These are phyloP conservation scores for Collybiopsis confluens DNA, from an alignment of 768 basidiomycete species.

Conservation along the genomic window DNA sequence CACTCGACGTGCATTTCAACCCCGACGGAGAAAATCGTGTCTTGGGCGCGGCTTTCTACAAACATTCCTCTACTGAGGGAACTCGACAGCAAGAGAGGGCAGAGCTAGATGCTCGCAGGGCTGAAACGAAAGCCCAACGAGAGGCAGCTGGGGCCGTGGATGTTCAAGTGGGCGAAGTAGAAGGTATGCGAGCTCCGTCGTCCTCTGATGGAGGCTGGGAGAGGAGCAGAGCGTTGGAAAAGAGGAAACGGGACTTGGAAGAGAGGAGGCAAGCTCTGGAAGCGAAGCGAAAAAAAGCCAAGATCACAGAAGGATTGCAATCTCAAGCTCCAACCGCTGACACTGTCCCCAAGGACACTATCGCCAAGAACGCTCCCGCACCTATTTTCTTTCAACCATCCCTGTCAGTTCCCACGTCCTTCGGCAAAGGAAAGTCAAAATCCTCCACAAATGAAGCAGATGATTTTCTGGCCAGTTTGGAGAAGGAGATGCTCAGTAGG, in stretches of 20 bases:
- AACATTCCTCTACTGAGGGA: conserved; percentile 85
- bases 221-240: conserved; percentile 43
- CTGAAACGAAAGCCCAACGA: conserved; percentile 66
- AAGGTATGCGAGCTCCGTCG: conserved; percentile 53
- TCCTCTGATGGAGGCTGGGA: conserved; percentile 22
- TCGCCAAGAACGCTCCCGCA: neutral
- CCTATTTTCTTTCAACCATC: conserved; percentile 13
- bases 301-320: conserved; percentile 12
- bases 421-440: conserved; percentile 22
- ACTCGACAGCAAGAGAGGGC: conserved; percentile 78
- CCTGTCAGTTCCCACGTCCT: conserved; percentile 11
- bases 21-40: conserved; percentile 77
- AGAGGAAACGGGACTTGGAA: conserved; percentile 20
- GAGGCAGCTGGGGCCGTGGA: conserved; percentile 59
- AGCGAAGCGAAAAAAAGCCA: conserved; percentile 62
- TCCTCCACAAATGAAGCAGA: conserved; percentile 42
- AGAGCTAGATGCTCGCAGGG: conserved; percentile 59
- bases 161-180: conserved; percentile 64
- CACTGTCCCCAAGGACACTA: too few relatives aligned
- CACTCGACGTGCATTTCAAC: conserved; percentile 77
- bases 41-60: conserved; percentile 88
- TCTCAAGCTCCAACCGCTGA: conserved; percentile 1
- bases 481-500: conserved; percentile 50
- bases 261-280: conserved; percentile 44
- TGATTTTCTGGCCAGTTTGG: conserved; percentile 61